Evolutionary conservation across 2,329 filamentous ascomycete genomes (phyloP).

Genomic region (Pseudogymnoascus sp.): DNA sequence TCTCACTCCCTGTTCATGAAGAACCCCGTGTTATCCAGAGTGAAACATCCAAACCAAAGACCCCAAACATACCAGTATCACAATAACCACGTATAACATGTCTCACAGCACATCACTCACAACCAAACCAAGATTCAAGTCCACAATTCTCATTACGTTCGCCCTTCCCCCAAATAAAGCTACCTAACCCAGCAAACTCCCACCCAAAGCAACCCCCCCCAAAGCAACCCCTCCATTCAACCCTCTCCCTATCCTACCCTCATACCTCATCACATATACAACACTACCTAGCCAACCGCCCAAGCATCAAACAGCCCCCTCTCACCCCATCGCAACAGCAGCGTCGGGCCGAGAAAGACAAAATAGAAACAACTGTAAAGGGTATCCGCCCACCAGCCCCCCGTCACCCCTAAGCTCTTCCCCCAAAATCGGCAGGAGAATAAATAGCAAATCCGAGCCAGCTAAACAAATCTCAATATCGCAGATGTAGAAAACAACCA

Average conservation of each 20-base stretch:
- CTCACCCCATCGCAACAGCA: too few species aligned
- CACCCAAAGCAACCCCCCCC: background rate
- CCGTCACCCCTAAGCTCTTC: background rate
- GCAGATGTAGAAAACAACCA: background rate
- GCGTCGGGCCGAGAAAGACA: background rate
- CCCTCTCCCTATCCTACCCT: background rate
- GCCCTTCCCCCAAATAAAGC: background rate
- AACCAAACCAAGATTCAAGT: background rate
- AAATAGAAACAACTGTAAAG: background rate
- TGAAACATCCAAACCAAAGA: background rate
- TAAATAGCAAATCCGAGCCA: background rate
- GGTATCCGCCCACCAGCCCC: background rate
- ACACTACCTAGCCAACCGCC: background rate
- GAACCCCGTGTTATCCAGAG: background rate
- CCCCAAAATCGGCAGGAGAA: background rate
- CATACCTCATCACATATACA: background rate
- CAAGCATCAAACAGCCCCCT: background rate
- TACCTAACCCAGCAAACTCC: background rate
- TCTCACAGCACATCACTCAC: background rate
- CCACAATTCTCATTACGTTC: background rate
- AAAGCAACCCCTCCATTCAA: background rate
- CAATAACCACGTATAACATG: background rate
- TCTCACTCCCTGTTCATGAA: background rate
- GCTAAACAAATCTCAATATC: background rate
- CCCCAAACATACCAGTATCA: background rate